Evolutionary conservation across 2,329 filamentous ascomycete genomes (phyloP).

Genomic region (Ilyonectria mors-panacis): DNA sequence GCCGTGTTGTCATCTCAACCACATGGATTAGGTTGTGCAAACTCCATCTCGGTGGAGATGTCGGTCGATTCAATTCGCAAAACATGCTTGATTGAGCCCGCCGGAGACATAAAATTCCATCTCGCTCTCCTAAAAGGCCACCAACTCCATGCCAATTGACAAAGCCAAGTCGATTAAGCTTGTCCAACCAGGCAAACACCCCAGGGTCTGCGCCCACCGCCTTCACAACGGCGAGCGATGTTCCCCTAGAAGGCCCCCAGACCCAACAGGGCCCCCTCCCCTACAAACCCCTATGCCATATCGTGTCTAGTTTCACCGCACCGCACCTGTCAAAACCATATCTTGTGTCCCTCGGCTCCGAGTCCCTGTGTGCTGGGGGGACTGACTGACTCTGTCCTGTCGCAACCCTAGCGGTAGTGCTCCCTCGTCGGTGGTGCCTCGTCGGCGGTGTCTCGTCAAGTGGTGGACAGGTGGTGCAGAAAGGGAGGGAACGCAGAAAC

Average conservation of each 20-base stretch:
- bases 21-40: constrained; percentile 8
- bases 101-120: constrained; percentile 26
- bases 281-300: constrained; percentile 41
- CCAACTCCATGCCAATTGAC: constrained; percentile 35
- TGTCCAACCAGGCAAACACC: constrained; percentile 37
- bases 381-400: not conserved
- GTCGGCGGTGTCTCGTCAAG: not conserved
- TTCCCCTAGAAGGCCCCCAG: constrained; percentile 8
- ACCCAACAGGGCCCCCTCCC: constrained; percentile 6
- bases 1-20: not conserved
- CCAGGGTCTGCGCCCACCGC: constrained; percentile 43
- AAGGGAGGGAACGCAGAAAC: not conserved
- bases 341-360: constrained; percentile 25
- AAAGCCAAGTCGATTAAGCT: constrained; percentile 43
- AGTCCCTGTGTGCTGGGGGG: constrained; percentile 1
- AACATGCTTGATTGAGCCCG: constrained; percentile 21
- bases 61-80: constrained; percentile 16
- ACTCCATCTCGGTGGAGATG: constrained; percentile 12
- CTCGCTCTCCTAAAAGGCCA: constrained; percentile 43
- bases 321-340: constrained; percentile 35
- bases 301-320: constrained; percentile 41
- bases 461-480: not conserved
- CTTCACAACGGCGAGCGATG: constrained; percentile 35
- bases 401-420: constrained; percentile 14
- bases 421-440: constrained; percentile 2